phyloP scores from a whole-genome alignment of 441 rosid genomes.

The Gossypium aridum region DNA sequence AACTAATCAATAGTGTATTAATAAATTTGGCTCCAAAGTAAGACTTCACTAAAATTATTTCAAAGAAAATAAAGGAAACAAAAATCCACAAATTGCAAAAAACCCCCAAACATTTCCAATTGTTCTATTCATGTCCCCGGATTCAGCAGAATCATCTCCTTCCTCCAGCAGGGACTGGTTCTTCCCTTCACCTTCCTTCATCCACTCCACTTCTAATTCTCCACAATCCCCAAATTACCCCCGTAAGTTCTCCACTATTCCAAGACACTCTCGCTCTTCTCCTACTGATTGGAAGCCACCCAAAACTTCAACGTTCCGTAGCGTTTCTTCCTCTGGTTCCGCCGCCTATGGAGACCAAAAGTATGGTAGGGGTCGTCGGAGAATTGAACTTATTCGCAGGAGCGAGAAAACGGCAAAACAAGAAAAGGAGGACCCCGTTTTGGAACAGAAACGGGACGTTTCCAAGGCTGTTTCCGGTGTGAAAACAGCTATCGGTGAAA shows the following conservation, averaged over 20 bases:
- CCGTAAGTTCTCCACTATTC: conserved; percentile 33
- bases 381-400: conserved; percentile 21
- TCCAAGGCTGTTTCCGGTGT: conserved; percentile 6
- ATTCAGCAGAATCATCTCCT: conserved; percentile 23
- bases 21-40: neutral
- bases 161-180: conserved; percentile 53
- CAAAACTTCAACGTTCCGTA: conserved; percentile 14
- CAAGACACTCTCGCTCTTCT: conserved; percentile 22
- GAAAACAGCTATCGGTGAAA: neutral
- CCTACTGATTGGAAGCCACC: conserved; percentile 16
- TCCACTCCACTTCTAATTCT: conserved; percentile 20
- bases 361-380: conserved; percentile 28
- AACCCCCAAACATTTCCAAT: neutral
- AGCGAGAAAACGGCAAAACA: conserved; percentile 5
- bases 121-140: conserved; percentile 31
- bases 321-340: conserved; percentile 16
- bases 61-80: neutral
- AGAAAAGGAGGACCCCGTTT: conserved; percentile 12
- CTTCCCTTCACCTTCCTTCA: conserved; percentile 55
- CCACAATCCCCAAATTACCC: conserved; percentile 22
- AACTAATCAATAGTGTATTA: neutral
- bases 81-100: neutral
- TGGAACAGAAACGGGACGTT: neutral
- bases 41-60: neutral
- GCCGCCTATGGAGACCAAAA: conserved; percentile 20